Evolutionary conservation across 2,329 filamentous ascomycete genomes (phyloP).

Genomic region (Xylaria polymorpha): DNA sequence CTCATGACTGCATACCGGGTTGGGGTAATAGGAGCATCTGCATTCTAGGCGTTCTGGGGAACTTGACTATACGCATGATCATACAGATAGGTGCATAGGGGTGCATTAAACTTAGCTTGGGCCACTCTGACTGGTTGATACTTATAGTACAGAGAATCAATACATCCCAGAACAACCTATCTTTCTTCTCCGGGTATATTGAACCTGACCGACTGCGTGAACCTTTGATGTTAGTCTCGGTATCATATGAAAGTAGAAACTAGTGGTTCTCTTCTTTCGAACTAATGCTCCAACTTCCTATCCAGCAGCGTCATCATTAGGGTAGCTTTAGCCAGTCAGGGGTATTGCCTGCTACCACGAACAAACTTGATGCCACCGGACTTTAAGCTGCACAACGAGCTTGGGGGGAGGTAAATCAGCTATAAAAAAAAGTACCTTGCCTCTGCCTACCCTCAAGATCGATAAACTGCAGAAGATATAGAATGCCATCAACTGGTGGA

Average conservation of each 20-base stretch:
- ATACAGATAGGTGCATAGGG: slow-evolving; percentile 2
- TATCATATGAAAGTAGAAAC: background rate
- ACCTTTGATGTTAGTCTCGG: background rate
- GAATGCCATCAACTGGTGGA: background rate
- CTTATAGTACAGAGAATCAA: slow-evolving; percentile 11
- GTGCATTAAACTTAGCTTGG: background rate
- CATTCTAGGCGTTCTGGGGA: slow-evolving; percentile 27
- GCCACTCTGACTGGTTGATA: background rate
- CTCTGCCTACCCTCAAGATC: background rate
- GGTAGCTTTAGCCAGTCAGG: background rate
- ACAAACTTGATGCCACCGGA: background rate
- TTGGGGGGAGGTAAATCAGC: background rate
- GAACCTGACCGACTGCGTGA: background rate
- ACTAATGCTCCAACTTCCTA: too few relatives aligned
- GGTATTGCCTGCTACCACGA: background rate
- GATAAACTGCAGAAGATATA: background rate
- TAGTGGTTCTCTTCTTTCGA: background rate
- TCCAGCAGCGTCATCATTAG: background rate
- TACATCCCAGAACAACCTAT: background rate
- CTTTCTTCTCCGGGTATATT: background rate
- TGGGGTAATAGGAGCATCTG: slow-evolving; percentile 15
- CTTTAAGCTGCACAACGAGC: background rate
- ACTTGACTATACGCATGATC: slow-evolving; percentile 6
- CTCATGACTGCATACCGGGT: slow-evolving; percentile 16
- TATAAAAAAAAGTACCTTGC: background rate